Evolutionary conservation across 306 rosid genomes (phyloP).

Genomic region (Malus domestica): DNA sequence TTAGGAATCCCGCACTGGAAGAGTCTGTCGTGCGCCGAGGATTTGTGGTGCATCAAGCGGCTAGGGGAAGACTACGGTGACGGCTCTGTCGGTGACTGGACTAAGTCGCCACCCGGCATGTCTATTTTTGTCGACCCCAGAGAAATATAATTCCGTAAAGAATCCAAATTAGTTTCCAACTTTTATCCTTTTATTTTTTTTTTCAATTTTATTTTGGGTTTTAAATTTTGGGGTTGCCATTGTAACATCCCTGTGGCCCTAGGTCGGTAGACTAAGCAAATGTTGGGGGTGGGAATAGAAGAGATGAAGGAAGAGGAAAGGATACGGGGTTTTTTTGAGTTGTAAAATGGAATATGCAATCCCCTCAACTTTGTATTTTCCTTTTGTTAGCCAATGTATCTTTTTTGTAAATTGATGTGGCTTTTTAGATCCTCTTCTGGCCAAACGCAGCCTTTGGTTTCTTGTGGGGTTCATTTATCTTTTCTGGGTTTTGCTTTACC

Average conservation of each 20-base stretch:
- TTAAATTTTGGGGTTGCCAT: neutral
- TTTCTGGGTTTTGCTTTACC: neutral
- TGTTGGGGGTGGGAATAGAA: slow-evolving; percentile 10
- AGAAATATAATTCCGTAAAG: slow-evolving; percentile 41
- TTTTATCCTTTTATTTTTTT: neutral
- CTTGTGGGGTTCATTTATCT: slow-evolving; percentile 14
- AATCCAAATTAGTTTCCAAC: neutral
- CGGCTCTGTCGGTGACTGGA: slow-evolving; percentile 92
- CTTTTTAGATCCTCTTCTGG: slow-evolving; percentile 33
- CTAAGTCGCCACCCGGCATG: slow-evolving; percentile 62
- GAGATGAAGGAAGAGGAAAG: neutral
- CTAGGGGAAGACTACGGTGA: slow-evolving; percentile 79
- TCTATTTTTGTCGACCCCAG: slow-evolving; percentile 96
- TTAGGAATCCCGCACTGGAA: slow-evolving; percentile 86
- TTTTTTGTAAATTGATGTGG: slow-evolving; percentile 40
- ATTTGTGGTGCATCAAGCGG: slow-evolving; percentile 81
- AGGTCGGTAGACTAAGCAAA: slow-evolving; percentile 18
- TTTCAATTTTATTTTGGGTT: neutral
- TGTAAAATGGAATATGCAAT: slow-evolving; percentile 24
- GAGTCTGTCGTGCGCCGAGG: slow-evolving; percentile 65
- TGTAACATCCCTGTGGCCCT: neutral
- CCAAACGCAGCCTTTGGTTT: slow-evolving; percentile 31
- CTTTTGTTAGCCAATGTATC: neutral
- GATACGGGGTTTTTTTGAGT: slow-evolving; percentile 21
- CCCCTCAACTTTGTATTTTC: neutral